Conservation (phyloP, 2,329 filamentous ascomycete species). For the Phaeosphaeriaceae sp. region DNA sequence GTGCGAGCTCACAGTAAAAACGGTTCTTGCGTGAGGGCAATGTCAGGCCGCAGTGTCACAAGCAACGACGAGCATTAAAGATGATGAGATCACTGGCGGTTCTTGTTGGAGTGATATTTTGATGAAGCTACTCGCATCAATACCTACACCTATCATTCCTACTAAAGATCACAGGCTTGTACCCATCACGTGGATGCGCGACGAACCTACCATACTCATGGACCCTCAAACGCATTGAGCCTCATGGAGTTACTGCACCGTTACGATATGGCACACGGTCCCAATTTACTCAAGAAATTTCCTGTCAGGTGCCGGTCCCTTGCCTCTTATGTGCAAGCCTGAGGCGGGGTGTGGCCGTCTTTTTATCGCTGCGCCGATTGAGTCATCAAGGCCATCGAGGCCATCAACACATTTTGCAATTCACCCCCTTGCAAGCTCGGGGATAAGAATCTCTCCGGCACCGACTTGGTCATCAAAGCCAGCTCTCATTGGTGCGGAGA, state of each 20-base stretch:
- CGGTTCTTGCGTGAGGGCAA: constrained; percentile 21
- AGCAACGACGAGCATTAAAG: not conserved
- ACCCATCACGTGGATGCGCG: constrained; percentile 3
- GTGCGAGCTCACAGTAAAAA: constrained; percentile 11
- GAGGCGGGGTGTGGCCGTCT: constrained; percentile 35
- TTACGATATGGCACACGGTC: too few species aligned
- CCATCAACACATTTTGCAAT: not conserved
- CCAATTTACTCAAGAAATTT: constrained; percentile 10
- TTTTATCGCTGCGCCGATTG: constrained; percentile 35
- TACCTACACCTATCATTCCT: too few species aligned
- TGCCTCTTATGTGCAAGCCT: constrained; percentile 23
- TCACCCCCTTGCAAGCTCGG: constrained; percentile 19
- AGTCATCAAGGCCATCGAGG: constrained; percentile 22
- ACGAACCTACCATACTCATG: not conserved
- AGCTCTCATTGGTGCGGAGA: constrained; percentile 26
- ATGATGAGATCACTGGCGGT: too few species aligned
- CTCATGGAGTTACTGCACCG: too few species aligned
- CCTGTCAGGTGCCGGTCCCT: constrained; percentile 25
- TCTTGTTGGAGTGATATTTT: not conserved
- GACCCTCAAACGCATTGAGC: not conserved
- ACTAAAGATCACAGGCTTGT: not conserved
- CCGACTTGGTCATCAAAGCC: constrained; percentile 17
- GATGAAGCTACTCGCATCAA: not conserved
- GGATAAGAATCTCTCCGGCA: constrained; percentile 23
- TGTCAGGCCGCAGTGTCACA: constrained; percentile 5